Conservation (phyloP, 176 grass and related monocot species). For the Neostapfia colusana region DNA sequence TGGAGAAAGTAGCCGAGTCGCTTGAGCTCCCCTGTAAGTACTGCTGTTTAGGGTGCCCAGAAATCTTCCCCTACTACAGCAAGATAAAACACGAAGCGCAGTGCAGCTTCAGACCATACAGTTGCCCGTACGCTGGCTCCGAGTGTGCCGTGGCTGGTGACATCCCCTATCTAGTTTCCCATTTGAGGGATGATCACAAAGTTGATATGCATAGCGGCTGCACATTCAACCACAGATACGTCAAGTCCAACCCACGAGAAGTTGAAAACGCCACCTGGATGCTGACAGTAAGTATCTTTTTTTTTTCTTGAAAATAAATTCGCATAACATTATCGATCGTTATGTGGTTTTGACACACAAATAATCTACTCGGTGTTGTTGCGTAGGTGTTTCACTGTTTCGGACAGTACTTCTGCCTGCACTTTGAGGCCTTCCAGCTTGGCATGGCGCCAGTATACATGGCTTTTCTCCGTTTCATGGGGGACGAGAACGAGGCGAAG, state of each 20-base stretch:
- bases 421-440: conserved; percentile 91
- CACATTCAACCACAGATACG: conserved; percentile 96
- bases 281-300: conserved; percentile 65
- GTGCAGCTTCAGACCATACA: conserved; percentile 78
- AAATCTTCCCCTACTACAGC: conserved; percentile 85
- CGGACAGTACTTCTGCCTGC: conserved; percentile 87
- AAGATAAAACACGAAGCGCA: conserved; percentile 81
- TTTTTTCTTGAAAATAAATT: too few relatives aligned
- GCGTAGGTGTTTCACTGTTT: conserved; percentile 88
- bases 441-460: conserved; percentile 84
- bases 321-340: too few relatives aligned
- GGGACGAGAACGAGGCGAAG: conserved; percentile 74
- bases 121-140: conserved; percentile 81
- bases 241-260: conserved; percentile 72
- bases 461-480: conserved; percentile 94
- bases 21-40: conserved; percentile 91
- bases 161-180: conserved; percentile 74
- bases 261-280: conserved; percentile 94
- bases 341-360: too few relatives aligned
- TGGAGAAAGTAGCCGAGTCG: conserved; percentile 95
- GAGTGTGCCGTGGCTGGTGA: conserved; percentile 67
- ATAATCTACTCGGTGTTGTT: too few relatives aligned
- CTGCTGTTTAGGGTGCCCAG: conserved; percentile 65
- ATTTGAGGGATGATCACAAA: conserved; percentile 88
- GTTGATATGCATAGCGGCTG: conserved; percentile 87